phyloP scores from a whole-genome alignment of 257 asterid genomes.

The Solanum pimpinellifolium region DNA sequence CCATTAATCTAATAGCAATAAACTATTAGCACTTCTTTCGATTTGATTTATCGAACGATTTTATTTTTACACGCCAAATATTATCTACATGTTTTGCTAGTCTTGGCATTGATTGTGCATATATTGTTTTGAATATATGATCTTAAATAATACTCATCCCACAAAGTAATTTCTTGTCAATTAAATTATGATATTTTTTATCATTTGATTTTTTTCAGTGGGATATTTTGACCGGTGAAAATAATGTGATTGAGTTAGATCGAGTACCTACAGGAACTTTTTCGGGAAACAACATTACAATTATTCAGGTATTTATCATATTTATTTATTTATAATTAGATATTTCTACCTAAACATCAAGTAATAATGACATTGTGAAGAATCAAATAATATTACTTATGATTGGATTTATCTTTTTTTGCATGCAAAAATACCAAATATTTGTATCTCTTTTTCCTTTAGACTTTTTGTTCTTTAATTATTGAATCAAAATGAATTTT shows the following conservation, averaged over 20 bases:
- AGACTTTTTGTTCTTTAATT: no score
- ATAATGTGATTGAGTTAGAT: conserved; percentile 29
- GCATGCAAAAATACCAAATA: no score
- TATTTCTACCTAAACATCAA: not conserved
- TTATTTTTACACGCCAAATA: not conserved
- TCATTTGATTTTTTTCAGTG: conserved; percentile 22
- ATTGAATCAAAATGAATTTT: no score
- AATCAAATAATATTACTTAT: no score
- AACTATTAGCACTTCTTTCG: not conserved
- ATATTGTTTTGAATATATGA: no score
- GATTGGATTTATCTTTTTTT: no score
- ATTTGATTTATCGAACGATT: no score
- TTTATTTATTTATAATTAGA: not conserved
- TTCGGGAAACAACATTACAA: conserved; percentile 41
- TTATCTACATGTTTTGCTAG: not conserved
- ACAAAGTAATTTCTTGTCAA: no score
- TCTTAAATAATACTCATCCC: no score
- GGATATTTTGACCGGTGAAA: conserved; percentile 45
- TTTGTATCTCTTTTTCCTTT: no score
- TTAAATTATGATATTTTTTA: not conserved
- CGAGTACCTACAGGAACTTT: conserved; percentile 37
- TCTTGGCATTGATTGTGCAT: no score
- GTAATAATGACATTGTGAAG: no score
- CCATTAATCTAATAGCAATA: not conserved
- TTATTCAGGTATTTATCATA: conserved; percentile 36